Base-by-base conservation (phyloP, 2,329 filamentous ascomycete species). In the Ceratocystiopsis sp. region DNA sequence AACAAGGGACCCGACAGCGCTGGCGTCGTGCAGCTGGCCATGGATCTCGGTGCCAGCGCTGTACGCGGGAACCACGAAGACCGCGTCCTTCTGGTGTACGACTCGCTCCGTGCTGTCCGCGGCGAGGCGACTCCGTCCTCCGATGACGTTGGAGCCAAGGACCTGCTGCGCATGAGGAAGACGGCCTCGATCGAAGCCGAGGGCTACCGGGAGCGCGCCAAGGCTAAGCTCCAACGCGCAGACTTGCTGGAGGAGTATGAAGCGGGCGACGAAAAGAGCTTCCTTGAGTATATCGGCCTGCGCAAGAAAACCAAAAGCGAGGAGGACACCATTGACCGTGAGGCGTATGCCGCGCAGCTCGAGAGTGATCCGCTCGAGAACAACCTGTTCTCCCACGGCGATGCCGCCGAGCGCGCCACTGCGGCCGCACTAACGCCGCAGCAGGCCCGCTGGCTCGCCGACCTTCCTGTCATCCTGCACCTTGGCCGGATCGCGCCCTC, bases 41-140 rank as follows among this genome's bases (percentile, higher is more conserved):
- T 85, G 57, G 61, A 71, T 14, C 62, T 89, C 35, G 73, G 74
- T 41, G 87, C 89, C 18, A 84, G 79, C 29, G 84, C 77, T 48
- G 85, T 96, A 10, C 78, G 89, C 41, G 91, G 91, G 16, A 95
- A 95, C 61, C 84, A 94, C 61, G 91, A 98, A 57, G 87, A 96
- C 57, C 72, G 78, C 18, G 68, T 95, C 17, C 68, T 96, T n/a
- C 68, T 80, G 10, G 70, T 77, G 1, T 72, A 77, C 47, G 64
- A 66, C 25, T 54, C 58, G 34, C 54, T 61, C 51, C 44, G 40
- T 43, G 1, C 49, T 48, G n/a, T 47, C 64, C 57, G 18, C 19
- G 8, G 14, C 12, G 14, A 15, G 11, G 3, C 41, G 16, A 6
- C 32, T 12, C 14, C 32, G 17, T 25, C 18, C 10, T 40, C 40